phyloP scores from a whole-genome alignment of 2,329 filamentous ascomycete genomes.

The Gaeumannomyces tritici region DNA sequence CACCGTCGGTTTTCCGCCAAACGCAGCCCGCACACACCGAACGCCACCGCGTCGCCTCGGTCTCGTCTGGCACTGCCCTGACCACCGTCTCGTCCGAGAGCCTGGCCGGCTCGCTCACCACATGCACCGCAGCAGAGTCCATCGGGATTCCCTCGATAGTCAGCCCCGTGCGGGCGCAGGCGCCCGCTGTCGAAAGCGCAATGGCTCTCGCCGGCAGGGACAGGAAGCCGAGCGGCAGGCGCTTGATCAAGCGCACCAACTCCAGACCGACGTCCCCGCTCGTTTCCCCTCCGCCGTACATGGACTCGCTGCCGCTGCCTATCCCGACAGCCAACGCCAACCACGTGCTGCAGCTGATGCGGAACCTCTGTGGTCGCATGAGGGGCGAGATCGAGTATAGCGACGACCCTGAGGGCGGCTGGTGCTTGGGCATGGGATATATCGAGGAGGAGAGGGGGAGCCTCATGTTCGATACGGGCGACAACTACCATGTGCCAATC shows the following conservation, averaged over 20 bases:
- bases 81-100: constrained; percentile 39
- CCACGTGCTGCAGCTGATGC: constrained; percentile 67
- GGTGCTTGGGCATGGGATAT: constrained; percentile 64
- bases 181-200: constrained; percentile 9
- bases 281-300: constrained; percentile 41
- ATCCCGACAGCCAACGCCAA: constrained; percentile 59
- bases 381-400: constrained; percentile 69
- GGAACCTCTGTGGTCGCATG: constrained; percentile 68
- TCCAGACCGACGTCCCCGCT: constrained; percentile 51
- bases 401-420: constrained; percentile 46
- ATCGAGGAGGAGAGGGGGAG: constrained; percentile 69
- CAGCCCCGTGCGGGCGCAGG: constrained; percentile 20
- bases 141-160: constrained; percentile 29
- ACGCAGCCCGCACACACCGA: constrained; percentile 15
- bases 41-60: constrained; percentile 59
- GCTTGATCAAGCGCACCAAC: constrained; percentile 44
- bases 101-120: constrained; percentile 23
- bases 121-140: constrained; percentile 30
- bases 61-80: constrained; percentile 53
- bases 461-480: constrained; percentile 65
- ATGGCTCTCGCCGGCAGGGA: neutral
- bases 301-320: constrained; percentile 50
- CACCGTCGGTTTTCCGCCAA: constrained; percentile 33
- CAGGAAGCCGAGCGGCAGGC: constrained; percentile 26
- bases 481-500: constrained; percentile 56